phyloP scores from a whole-genome alignment of 805 yeast species.

The Lipomyces chichibuensis region DNA sequence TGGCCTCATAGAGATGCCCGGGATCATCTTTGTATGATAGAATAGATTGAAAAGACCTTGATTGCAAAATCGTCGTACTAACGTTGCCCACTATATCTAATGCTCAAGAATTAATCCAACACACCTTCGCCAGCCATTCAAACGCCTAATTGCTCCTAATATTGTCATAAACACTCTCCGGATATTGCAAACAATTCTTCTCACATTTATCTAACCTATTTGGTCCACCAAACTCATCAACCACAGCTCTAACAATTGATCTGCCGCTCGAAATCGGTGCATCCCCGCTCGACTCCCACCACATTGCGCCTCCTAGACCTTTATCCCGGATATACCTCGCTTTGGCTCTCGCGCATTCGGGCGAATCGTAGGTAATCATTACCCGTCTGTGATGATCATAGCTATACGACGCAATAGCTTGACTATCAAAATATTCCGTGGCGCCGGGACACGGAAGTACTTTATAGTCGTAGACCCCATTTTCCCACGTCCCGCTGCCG shows the following conservation, averaged over 20 bases:
- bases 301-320: slow-evolving; percentile 79
- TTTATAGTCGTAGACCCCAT: slow-evolving; percentile 59
- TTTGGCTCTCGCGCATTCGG: slow-evolving; percentile 56
- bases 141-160: slow-evolving; percentile 4
- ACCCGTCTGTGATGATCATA: slow-evolving; percentile 46
- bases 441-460: slow-evolving; percentile 54
- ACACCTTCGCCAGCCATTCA: too few relatives aligned
- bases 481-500: slow-evolving; percentile 49
- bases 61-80: too few relatives aligned
- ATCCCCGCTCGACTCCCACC: slow-evolving; percentile 82
- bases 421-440: slow-evolving; percentile 56
- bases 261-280: slow-evolving; percentile 84
- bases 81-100: too few relatives aligned
- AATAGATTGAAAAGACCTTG: too few relatives aligned
- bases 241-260: slow-evolving; percentile 97
- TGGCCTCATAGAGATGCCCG: too few relatives aligned
- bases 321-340: slow-evolving; percentile 57
- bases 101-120: too few relatives aligned
- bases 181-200: slow-evolving; percentile 17
- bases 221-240: slow-evolving; percentile 52
- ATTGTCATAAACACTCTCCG: slow-evolving; percentile 26
- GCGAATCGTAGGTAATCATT: slow-evolving; percentile 69
- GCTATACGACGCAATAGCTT: slow-evolving; percentile 58
- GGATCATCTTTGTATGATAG: too few relatives aligned
- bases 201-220: slow-evolving; percentile 27